Evolutionary conservation across 352 stramenopile species (phyloP).

Genomic region (Pythium biforme): DNA sequence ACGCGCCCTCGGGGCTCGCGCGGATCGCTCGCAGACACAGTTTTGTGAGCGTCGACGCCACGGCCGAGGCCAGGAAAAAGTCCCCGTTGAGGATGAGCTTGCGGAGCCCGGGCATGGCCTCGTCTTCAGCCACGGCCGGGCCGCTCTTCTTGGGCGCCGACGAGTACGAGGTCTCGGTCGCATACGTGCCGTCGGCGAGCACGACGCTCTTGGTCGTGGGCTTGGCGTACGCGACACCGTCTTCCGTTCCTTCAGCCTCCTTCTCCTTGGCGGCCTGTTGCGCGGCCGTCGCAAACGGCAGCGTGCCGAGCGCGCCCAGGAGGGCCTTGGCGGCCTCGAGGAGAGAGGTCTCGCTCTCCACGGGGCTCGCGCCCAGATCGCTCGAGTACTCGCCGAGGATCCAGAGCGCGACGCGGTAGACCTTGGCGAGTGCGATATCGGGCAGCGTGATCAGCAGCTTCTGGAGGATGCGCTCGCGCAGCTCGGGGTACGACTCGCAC

Average conservation of each 20-base stretch:
- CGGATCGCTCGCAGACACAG: slow-evolving; percentile 91
- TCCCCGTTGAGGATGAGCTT: slow-evolving; percentile 93
- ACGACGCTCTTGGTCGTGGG: slow-evolving; percentile 98
- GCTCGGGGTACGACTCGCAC: slow-evolving; percentile 94
- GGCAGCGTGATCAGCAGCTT: slow-evolving; percentile 95
- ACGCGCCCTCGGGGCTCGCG: slow-evolving; percentile 40
- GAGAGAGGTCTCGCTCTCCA: slow-evolving; percentile 69
- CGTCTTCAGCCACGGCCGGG: slow-evolving; percentile 48
- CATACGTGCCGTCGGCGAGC: slow-evolving; percentile 98
- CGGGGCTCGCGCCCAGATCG: slow-evolving; percentile 33
- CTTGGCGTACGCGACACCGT: slow-evolving; percentile 75
- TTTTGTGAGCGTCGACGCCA: slow-evolving; percentile 96
- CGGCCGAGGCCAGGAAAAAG: slow-evolving; percentile 95
- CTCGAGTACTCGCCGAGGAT: slow-evolving; percentile 94
- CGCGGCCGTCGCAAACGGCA: slow-evolving; percentile 66
- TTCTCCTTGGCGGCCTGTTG: slow-evolving; percentile 22
- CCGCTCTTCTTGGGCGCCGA: slow-evolving; percentile 29
- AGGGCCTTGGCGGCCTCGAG: slow-evolving; percentile 83
- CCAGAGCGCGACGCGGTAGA: slow-evolving; percentile 98
- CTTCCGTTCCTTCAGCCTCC: slow-evolving; percentile 15
- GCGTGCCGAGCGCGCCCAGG: slow-evolving; percentile 77
- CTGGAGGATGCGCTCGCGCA: slow-evolving; percentile 91
- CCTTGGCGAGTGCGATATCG: slow-evolving; percentile 93
- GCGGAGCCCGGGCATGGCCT: slow-evolving; percentile 68
- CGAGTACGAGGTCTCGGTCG: slow-evolving; percentile 95